Evolutionary conservation across 306 rosid genomes (phyloP), one percentile per base, ranked within the genome.

Genomic region (Heteromeles arbutifolia): DNA sequence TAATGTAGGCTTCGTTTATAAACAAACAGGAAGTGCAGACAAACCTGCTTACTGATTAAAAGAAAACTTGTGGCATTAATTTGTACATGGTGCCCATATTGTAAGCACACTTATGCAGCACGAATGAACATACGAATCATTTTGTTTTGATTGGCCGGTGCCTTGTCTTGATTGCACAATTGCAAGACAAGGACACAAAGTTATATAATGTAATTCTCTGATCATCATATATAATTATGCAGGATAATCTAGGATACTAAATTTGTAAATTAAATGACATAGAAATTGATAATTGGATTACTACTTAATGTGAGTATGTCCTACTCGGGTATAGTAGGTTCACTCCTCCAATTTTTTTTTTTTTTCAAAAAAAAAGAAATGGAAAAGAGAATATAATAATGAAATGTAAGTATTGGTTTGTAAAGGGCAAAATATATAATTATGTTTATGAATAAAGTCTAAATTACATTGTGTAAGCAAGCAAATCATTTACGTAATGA

Each of bases 61-160:
- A 70, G 1, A 69, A 25, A 69, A 12, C 59, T 26, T 69, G 59
- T 69, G 25, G 45, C 59, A 69, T 11, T 29, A 12, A 70, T 70
- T 28, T 70, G 29, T 18, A 70, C 25, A 70, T 21, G n/a, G 22
- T 48, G 43, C 28, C 21, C 39, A 50, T 28, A 48, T 18, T 70
- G 24, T 69, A 69, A 45, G 57, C 25, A 45, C 39, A 25, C 41
- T 68, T 26, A 48, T 2, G 73, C 52, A 37, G 53, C 71, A 39
- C 25, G 41, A 34, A 54, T 54, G 43, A 71, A 53, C 32, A 54
- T 7, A n/a, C 14, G 65, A 54, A 34, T 72, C 37, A 31, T 72
- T 34, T 29, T 72, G 32, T n/a, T 32, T 56, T 72, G 65, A 72
- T 72, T 72, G 65, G 65, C 52, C 52, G 52, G 75, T 54, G 64